phyloP scores from a whole-genome alignment of 257 asterid species.

The Catharanthus roseus region DNA sequence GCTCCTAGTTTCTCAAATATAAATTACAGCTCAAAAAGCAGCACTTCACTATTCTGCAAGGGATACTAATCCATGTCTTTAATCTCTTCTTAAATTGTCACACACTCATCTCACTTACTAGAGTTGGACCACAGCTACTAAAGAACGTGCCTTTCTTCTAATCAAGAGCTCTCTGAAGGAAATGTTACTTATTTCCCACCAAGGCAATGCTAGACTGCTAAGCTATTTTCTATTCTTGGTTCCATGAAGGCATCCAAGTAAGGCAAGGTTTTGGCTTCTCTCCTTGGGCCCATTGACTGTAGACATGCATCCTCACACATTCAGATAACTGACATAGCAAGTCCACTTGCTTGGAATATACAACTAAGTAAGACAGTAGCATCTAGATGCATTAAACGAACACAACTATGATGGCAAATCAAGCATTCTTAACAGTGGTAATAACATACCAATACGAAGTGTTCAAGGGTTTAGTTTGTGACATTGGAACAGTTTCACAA shows the following conservation, averaged over 20 bases:
- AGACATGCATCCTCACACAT: neutral
- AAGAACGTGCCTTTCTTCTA: neutral
- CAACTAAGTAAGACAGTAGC: neutral
- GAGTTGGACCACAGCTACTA: constrained; percentile 4
- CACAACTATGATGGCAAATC: neutral
- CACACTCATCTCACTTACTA: neutral
- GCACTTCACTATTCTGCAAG: neutral
- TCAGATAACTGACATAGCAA: neutral
- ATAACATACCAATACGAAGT: neutral
- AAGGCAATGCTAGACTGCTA: constrained; percentile 2
- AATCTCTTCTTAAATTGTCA: neutral
- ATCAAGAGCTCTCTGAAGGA: neutral
- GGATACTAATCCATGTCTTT: neutral
- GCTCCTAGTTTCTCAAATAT: neutral
- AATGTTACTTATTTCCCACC: neutral
- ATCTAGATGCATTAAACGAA: neutral
- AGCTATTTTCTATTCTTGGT: neutral
- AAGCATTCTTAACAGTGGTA: neutral
- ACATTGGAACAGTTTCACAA: neutral
- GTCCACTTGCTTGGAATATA: neutral
- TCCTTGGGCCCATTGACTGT: neutral
- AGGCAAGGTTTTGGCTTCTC: neutral
- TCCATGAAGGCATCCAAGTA: constrained; percentile 1
- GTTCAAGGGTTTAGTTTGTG: neutral
- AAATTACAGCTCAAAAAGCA: neutral